Evolutionary conservation across 2,329 filamentous ascomycete genomes (phyloP), one percentile per base, ranked within the genome.

Genomic region (Sarocladium oryzae): DNA sequence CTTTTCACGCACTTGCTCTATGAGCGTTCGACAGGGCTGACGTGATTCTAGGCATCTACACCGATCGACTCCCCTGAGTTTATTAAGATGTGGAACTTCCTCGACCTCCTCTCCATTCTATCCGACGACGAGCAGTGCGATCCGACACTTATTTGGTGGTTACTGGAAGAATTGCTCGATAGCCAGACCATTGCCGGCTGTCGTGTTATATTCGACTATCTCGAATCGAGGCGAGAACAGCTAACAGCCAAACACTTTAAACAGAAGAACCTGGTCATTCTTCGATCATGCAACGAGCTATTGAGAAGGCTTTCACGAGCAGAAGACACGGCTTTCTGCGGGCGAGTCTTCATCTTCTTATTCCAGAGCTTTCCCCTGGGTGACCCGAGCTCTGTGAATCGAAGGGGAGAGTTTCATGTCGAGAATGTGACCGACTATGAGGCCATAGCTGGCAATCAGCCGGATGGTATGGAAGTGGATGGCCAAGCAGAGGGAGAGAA

Each of bases 351-450:
- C 68, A 96, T 99, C 56, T 99, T 96, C 68, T 82, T 99, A 64
- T 99, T 97, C 68, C 93, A 99, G 66, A 95, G 90, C 66, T 97
- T 99, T 62, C 93, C 93, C 1, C 76, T 99, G 0, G 92, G 92
- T 28, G 95, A 99, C 68, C 93, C 92, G 65, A 97, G 93, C 65
- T 96, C 93, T 0, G 93, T 99, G 48, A 99, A 99, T 63, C 76
- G 97, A 35, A 82, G 93, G 49, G 93, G 93, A 58, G 92, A 97
- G 70, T 99, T 93, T 59, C 93, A 99, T 62, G 82, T 88, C 23
- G 93, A 97, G 61, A 99, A 99, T 73, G 81, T 91, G 51, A 99
- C 95, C 1, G 83, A 81, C 0, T 99, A 43, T 35, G 50, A 96
- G 61, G 77, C 84, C 30, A 69, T 73, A 6, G 58, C 69, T 1